phyloP scores from a whole-genome alignment of 2,329 filamentous ascomycete species.

The Fusarium pseudoanthophilum region DNA sequence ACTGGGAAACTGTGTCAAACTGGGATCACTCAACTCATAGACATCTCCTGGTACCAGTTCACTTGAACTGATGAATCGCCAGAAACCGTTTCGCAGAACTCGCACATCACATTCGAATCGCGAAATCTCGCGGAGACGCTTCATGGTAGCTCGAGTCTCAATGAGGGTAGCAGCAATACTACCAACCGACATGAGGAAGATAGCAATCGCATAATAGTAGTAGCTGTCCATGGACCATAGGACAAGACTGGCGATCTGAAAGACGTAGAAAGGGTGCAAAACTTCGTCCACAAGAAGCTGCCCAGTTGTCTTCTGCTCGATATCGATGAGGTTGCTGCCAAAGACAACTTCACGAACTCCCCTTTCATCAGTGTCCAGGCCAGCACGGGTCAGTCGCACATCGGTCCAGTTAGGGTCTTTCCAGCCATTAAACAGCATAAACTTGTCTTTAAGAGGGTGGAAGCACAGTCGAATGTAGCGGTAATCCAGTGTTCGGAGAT shows the following conservation, averaged over 20 bases:
- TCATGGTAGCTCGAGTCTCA: slow-evolving; percentile 94
- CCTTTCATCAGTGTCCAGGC: slow-evolving; percentile 90
- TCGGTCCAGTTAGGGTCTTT: slow-evolving; percentile 92
- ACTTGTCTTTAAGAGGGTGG: slow-evolving; percentile 89
- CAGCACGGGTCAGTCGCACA: slow-evolving; percentile 76
- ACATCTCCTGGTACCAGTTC: slow-evolving; percentile 96
- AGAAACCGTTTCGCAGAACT: slow-evolving; percentile 94
- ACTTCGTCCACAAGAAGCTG: slow-evolving; percentile 93
- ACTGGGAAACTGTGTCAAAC: slow-evolving; percentile 86
- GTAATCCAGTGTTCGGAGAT: slow-evolving; percentile 86
- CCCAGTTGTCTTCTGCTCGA: slow-evolving; percentile 85
- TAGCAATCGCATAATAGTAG: slow-evolving; percentile 96
- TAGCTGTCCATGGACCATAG: slow-evolving; percentile 97
- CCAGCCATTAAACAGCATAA: slow-evolving; percentile 88
- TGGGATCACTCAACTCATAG: slow-evolving; percentile 96
- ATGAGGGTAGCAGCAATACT: slow-evolving; percentile 91
- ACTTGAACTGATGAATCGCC: slow-evolving; percentile 86
- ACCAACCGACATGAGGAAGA: slow-evolving; percentile 92
- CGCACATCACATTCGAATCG: slow-evolving; percentile 95
- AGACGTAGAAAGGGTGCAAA: slow-evolving; percentile 98
- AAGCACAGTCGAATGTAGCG: slow-evolving; percentile 94
- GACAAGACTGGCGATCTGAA: slow-evolving; percentile 92
- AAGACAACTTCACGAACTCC: slow-evolving; percentile 86
- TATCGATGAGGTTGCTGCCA: slow-evolving; percentile 89
- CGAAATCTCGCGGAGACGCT: slow-evolving; percentile 87